A percentile compares a stretch with the other conserved stretches of the same genome.
Conservation (phyloP, 1,284 basidiomycete species). For the Athelia psychrophila region DNA sequence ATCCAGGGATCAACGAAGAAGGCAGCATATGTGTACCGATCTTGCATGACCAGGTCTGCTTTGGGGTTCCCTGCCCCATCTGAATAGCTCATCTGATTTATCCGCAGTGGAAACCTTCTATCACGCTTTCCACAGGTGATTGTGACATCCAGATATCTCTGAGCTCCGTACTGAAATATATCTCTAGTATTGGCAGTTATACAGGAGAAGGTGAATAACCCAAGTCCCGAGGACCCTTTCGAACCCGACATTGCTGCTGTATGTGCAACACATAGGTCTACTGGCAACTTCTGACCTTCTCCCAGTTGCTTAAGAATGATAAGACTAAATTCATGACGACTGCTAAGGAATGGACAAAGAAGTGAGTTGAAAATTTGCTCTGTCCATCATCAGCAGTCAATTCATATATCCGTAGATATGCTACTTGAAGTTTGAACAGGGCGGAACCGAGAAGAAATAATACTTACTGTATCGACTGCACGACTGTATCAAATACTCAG, state of each 20-base stretch:
- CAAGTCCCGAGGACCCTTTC: slow-evolving; percentile 88
- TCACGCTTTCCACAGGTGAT: slow-evolving; percentile 72
- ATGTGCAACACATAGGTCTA: slow-evolving; percentile 20
- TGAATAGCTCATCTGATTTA: slow-evolving; percentile 5
- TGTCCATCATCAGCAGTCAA: no score
- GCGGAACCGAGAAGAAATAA: no score
- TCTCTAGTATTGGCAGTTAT: slow-evolving; percentile 70
- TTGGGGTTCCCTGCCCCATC: neutral
- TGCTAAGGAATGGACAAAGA: slow-evolving; percentile 82
- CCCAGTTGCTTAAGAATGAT: slow-evolving; percentile 70
- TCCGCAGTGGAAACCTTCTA: slow-evolving; percentile 88
- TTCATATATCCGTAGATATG: no score
- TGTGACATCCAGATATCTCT: slow-evolving; percentile 3
- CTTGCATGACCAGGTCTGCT: slow-evolving; percentile 75
- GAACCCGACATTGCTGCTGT: slow-evolving; percentile 82
- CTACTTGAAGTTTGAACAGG: no score
- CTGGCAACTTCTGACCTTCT: slow-evolving; percentile 5
- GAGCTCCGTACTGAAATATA: slow-evolving; percentile 4
- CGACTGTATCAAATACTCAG: no score
- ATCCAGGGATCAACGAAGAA: slow-evolving; percentile 92
- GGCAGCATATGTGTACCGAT: slow-evolving; percentile 82
- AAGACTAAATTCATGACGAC: slow-evolving; percentile 64
- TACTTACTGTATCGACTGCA: no score
- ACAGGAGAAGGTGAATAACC: slow-evolving; percentile 85
- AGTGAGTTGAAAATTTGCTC: slow-evolving; percentile 44